phyloP scores from a whole-genome alignment of 2,329 filamentous ascomycete genomes.

The Penicillium fuscoglaucum region DNA sequence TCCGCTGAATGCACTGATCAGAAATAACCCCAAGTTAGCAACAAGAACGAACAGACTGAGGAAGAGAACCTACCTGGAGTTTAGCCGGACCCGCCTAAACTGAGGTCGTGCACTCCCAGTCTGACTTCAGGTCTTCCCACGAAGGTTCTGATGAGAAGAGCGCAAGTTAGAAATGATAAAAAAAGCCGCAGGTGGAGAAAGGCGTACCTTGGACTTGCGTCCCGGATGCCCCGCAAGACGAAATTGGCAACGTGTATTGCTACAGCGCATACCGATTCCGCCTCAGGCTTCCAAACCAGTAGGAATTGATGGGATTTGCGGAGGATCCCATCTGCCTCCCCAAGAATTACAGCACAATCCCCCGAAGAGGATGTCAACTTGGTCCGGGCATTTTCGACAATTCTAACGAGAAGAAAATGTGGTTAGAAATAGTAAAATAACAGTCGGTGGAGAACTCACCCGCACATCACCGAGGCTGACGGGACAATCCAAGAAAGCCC shows the following conservation, averaged over 20 bases:
- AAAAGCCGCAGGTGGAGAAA: no score
- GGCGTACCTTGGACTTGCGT: not conserved
- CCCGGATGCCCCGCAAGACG: not conserved
- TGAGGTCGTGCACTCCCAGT: not conserved
- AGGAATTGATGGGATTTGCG: not conserved
- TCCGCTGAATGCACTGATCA: not conserved
- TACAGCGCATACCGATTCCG: not conserved
- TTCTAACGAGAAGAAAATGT: not conserved
- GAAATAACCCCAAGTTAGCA: not conserved
- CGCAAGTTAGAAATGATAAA: not conserved
- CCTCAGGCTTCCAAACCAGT: not conserved
- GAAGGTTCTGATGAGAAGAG: not conserved
- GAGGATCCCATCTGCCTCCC: not conserved
- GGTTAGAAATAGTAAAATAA: not conserved
- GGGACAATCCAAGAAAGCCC: not conserved
- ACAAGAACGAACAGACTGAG: no score
- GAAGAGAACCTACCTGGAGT: not conserved
- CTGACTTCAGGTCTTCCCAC: not conserved
- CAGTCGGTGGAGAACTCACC: not conserved
- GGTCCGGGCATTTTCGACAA: not conserved
- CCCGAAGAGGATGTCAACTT: not conserved
- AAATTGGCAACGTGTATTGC: no score
- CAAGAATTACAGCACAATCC: not conserved
- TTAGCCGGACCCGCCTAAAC: not conserved
- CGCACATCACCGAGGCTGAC: not conserved